Base-by-base conservation (phyloP, 495 filamentous ascomycete species). In the Aspergillus sclerotioniger region DNA sequence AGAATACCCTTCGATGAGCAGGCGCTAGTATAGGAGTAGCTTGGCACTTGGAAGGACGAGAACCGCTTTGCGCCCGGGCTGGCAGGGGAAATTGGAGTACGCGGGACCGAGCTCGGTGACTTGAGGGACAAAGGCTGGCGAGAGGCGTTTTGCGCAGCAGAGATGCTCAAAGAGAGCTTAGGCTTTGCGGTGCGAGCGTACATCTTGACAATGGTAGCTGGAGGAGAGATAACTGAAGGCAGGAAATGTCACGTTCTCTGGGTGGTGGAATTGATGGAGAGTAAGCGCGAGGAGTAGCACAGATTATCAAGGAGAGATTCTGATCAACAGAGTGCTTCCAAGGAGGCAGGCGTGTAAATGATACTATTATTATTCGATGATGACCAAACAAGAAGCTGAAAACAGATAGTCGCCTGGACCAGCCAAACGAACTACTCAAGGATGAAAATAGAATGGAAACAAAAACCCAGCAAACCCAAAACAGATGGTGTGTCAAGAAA, bases 1-100 rank as follows among this genome's bases (percentile, higher is more conserved):
- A 81, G 77, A 55, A 81, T 80, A 63, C 79, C 78, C 71, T 80
- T 82, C 33, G 76, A 69, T 0, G 73, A 73, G 61, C 78, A 75
- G 7, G 76, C 68, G 60, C 81, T 80, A 55, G 61, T 67, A 63
- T 81, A 81, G n/a, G 62, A 60, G 58, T 75, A 77, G 33, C 63
- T 62, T 12, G 77, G 75, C 12, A 71, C 64, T 61, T 78, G 78
- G 33, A 75, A 46, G 7, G 71, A 67, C 6, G 74, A 75, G 56
- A 79, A 79, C 32, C 76, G 72, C 61, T 67, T 75, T 51, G 62
- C 66, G 46, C 69, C 71, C 5, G 78, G 78, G 37, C 75, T 78
- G 29, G 70, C 67, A 10, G 76, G 76, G 2, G 76, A 79, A 54
- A 80, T 61, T 0, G 80, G 76, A 32, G 78, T 78, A 17, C 78